Conservation (phyloP, 257 asterid species). For the Solanum stenotomum region DNA sequence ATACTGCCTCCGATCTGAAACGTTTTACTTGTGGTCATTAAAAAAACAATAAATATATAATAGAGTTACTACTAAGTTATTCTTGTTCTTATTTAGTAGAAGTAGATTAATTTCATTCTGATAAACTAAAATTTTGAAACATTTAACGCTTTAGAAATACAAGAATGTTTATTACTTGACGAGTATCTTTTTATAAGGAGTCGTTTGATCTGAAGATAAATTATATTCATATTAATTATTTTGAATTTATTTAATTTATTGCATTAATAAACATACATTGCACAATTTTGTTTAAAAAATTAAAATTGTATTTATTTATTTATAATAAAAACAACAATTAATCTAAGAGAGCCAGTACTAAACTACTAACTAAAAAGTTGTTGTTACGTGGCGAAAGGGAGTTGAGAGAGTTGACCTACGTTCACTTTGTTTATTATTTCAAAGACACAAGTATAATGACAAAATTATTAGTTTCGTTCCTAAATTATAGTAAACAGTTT, state of each 20-base stretch:
- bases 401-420: neutral
- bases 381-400: neutral
- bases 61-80: no score
- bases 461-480: neutral
- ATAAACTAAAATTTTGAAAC: no score
- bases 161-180: neutral
- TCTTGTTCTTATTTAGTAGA: neutral
- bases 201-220: neutral
- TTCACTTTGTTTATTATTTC: no score
- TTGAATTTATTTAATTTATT: no score
- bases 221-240: no score
- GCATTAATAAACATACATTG: neutral
- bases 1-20: neutral
- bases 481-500: no score
- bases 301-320: no score
- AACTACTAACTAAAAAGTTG: no score
- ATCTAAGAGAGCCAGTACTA: no score
- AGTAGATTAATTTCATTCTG: no score
- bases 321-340: neutral
- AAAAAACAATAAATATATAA: no score
- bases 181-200: neutral
- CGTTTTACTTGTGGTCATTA: neutral
- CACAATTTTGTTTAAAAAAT: no score
- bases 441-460: neutral
- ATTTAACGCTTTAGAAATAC: neutral